Percentiles rank a stretch among this genome's conserved stretches.
Evolutionary conservation across 2,329 filamentous ascomycete genomes (phyloP).

Genomic region (Chalaropsis ovoidea): DNA sequence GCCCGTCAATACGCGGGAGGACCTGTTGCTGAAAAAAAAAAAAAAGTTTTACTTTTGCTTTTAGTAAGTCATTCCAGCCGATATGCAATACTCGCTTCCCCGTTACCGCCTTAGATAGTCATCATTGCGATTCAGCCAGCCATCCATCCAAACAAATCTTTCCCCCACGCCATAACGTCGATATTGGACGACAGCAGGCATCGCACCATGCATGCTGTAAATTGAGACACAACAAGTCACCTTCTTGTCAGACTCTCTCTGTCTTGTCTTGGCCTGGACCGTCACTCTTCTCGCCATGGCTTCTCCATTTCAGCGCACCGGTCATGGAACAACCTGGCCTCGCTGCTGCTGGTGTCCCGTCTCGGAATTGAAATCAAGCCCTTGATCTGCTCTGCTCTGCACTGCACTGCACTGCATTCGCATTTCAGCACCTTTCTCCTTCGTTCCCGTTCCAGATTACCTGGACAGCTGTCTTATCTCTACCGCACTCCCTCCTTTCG

Average conservation of each 20-base stretch:
- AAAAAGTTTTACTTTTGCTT: background rate
- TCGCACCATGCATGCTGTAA: background rate
- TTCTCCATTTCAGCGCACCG: background rate
- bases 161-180: background rate
- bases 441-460: background rate
- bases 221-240: background rate
- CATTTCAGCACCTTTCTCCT: background rate
- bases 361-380: background rate
- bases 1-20: background rate
- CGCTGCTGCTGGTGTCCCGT: background rate
- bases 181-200: background rate
- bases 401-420: background rate
- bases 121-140: constrained; percentile 8
- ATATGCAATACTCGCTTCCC: background rate
- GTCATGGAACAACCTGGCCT: background rate
- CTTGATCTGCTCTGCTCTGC: background rate
- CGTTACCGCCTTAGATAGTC: constrained; percentile 1
- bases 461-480: constrained; percentile 6
- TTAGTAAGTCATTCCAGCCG: background rate
- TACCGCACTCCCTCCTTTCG: background rate
- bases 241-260: background rate
- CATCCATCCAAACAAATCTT: background rate
- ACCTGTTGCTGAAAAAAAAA: background rate
- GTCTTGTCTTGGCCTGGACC: background rate
- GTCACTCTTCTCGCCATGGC: background rate